Conservation (phyloP, 1,284 basidiomycete species). For the Malassezia vespertilionis region DNA sequence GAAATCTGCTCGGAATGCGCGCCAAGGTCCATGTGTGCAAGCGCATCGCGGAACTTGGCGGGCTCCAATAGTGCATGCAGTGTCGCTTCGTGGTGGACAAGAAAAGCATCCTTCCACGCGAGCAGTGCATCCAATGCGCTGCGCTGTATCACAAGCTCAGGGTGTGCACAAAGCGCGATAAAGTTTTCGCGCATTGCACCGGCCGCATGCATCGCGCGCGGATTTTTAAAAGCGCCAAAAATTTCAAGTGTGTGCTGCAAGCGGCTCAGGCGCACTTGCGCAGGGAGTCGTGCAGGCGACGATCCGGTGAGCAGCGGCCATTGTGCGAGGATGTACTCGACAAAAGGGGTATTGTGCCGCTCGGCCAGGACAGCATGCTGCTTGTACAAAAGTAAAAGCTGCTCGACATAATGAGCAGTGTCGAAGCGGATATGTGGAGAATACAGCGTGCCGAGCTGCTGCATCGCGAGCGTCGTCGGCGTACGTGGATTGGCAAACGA, state of each 20-base stretch:
- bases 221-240: slow-evolving; percentile 79
- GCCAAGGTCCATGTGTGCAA: slow-evolving; percentile 56
- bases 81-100: slow-evolving; percentile 60
- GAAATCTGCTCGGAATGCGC: slow-evolving; percentile 54
- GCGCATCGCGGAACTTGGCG: slow-evolving; percentile 74
- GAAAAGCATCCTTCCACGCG: slow-evolving; percentile 66
- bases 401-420: slow-evolving; percentile 6
- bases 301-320: slow-evolving; percentile 6
- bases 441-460: not conserved
- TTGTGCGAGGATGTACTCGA: slow-evolving; percentile 1
- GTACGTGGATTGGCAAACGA: not conserved
- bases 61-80: slow-evolving; percentile 69
- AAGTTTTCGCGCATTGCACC: slow-evolving; percentile 62
- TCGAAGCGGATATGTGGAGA: slow-evolving; percentile 9
- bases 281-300: not conserved
- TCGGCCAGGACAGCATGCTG: slow-evolving; percentile 10
- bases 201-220: slow-evolving; percentile 68
- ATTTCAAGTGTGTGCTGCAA: slow-evolving; percentile 55
- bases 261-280: slow-evolving; percentile 13
- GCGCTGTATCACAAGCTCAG: slow-evolving; percentile 68
- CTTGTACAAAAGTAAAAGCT: slow-evolving; percentile 12
- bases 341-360: slow-evolving; percentile 10
- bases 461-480: not conserved
- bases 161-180: slow-evolving; percentile 67
- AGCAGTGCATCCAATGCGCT: slow-evolving; percentile 69